Percentiles rank a stretch among this genome's conserved stretches.
phyloP scores from a whole-genome alignment of 2,329 filamentous ascomycete genomes.

The Bertia moriformis region DNA sequence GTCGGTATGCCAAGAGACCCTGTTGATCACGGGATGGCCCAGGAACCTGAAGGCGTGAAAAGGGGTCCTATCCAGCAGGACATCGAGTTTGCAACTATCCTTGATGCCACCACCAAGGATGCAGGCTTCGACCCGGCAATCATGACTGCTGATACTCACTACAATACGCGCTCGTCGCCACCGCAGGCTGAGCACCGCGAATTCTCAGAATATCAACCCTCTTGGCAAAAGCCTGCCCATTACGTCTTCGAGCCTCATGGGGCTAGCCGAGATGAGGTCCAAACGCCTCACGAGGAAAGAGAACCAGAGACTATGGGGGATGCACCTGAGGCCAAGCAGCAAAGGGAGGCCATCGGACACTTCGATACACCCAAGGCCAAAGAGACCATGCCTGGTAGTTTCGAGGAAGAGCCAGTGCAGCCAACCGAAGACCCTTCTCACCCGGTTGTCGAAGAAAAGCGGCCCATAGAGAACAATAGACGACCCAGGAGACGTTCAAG shows the following conservation, averaged over 20 bases:
- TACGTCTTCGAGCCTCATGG: too few relatives aligned
- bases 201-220: neutral
- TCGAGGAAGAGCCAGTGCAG: too few relatives aligned
- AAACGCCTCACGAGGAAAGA: neutral
- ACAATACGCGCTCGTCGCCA: neutral
- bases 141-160: neutral
- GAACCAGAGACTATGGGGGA: too few relatives aligned
- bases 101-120: neutral
- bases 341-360: too few relatives aligned
- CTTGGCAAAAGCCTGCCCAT: too few relatives aligned
- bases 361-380: neutral
- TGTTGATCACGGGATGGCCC: neutral
- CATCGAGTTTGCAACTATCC: neutral
- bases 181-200: neutral
- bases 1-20: neutral
- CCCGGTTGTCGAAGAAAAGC: neutral
- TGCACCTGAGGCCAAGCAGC: too few relatives aligned
- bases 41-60: too few relatives aligned
- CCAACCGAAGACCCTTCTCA: neutral
- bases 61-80: neutral
- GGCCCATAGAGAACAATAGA: neutral
- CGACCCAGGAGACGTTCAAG: neutral
- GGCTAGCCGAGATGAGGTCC: neutral
- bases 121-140: neutral
- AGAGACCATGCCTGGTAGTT: too few relatives aligned